phyloP scores from a whole-genome alignment of 2,329 filamentous ascomycete species.

The Dothideomycetidae sp. region DNA sequence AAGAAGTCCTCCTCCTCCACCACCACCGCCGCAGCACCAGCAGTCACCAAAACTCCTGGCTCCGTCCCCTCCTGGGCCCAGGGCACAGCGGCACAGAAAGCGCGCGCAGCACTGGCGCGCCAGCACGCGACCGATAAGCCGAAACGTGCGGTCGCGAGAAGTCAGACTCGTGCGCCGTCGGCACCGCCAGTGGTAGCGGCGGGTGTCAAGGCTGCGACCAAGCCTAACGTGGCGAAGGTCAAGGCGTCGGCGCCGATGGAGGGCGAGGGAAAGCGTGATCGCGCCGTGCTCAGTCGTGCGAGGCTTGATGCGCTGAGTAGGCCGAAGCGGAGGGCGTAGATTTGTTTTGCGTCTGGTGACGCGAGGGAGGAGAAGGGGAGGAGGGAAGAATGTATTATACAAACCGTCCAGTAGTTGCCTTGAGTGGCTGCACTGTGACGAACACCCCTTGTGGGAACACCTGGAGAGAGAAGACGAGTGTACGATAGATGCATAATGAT shows the following conservation, averaged over 20 bases:
- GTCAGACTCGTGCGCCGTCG: no score
- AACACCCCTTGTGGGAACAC: no score
- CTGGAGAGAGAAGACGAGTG: no score
- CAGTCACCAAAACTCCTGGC: conserved; percentile 19
- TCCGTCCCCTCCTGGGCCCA: conserved; percentile 6
- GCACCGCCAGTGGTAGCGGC: no score
- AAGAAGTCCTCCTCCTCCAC: conserved; percentile 14
- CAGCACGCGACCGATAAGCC: no score
- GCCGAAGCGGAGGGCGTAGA: conserved; percentile 24
- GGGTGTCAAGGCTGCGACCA: background rate
- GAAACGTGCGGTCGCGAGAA: no score
- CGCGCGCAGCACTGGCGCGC: conserved; percentile 2
- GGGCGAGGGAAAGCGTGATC: conserved; percentile 13
- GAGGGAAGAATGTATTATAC: background rate
- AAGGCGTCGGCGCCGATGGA: conserved; percentile 22
- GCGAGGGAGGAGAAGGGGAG: background rate
- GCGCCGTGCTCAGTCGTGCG: conserved; percentile 10
- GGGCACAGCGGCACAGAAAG: conserved; percentile 7
- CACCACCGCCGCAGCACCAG: conserved; percentile 20
- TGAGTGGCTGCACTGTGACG: no score
- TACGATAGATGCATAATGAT: no score
- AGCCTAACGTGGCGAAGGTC: conserved; percentile 16
- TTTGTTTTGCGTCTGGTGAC: no score
- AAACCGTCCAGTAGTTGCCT: no score
- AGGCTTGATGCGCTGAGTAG: conserved; percentile 12